Conservation (phyloP, 768 basidiomycete species). For the Boletus reticulatus region DNA sequence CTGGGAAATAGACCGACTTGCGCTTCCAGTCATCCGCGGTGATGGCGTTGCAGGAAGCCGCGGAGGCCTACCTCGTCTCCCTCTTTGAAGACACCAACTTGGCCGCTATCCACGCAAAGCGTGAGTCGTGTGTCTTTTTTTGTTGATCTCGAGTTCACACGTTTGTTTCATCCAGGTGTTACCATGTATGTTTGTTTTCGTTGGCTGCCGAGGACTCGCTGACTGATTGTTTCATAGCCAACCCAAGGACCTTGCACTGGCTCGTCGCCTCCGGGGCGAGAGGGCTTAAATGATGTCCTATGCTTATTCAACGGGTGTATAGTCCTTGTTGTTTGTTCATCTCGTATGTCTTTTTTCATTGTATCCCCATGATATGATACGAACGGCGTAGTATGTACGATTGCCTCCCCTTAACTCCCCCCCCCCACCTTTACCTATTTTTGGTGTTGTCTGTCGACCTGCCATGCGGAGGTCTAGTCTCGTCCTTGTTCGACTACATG, state of each 20-base stretch:
- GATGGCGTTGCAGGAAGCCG: conserved; percentile 91
- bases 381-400: conserved; percentile 32
- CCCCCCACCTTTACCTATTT: neutral
- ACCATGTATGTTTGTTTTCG: conserved; percentile 46
- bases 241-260: conserved; percentile 88
- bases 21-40: conserved; percentile 97
- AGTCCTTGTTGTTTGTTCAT: conserved; percentile 6
- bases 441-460: conserved; percentile 10
- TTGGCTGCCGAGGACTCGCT: neutral
- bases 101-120: conserved; percentile 89
- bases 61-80: conserved; percentile 85
- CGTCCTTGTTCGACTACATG: neutral
- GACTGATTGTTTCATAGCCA: conserved; percentile 45
- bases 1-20: conserved; percentile 63
- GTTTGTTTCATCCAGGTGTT: conserved; percentile 37
- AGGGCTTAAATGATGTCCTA: conserved; percentile 51
- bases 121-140: conserved; percentile 32
- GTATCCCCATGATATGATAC: conserved; percentile 24
- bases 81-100: conserved; percentile 89
- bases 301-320: neutral
- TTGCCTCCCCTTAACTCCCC: conserved; percentile 4
- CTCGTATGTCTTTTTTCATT: conserved; percentile 14
- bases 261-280: conserved; percentile 84
- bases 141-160: conserved; percentile 10
- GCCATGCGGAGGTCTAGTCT: neutral